A percentile compares a stretch with the other conserved stretches of the same genome.
These are phyloP conservation scores for Scutellaria baicalensis DNA, from an alignment of 257 asterid species.

Conservation along the genomic window DNA sequence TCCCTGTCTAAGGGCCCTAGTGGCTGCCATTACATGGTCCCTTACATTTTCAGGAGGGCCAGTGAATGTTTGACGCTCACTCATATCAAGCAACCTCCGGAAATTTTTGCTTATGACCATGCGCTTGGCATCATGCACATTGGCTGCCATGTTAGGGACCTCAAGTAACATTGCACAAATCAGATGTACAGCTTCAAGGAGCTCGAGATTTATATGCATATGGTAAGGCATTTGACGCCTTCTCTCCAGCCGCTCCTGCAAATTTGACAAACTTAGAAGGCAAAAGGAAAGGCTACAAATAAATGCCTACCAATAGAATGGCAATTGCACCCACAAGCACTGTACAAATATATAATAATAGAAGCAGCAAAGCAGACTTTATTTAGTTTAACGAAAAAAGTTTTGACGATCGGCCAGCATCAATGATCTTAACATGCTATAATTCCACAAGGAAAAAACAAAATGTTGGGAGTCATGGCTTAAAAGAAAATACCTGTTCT, in stretches of 20 bases:
- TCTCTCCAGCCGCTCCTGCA: conserved; percentile 85
- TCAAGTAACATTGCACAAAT: conserved; percentile 89
- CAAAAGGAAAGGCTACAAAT: neutral
- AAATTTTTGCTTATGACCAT: conserved; percentile 79
- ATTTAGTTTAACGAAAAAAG: neutral
- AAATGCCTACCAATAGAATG: neutral
- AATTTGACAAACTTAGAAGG: neutral
- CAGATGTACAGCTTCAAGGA: conserved; percentile 95
- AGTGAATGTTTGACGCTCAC: conserved; percentile 87
- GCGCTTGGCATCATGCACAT: conserved; percentile 72
- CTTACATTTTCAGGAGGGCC: conserved; percentile 97
- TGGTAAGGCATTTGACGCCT: conserved; percentile 99
- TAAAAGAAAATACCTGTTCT: conserved; percentile 60
- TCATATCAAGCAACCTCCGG: conserved; percentile 65
- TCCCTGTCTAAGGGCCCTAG: conserved; percentile 80
- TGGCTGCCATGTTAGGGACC: conserved; percentile 98
- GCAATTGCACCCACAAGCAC: neutral
- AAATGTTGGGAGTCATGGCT: neutral
- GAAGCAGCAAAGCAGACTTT: neutral
- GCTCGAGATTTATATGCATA: conserved; percentile 97
- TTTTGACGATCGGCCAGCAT: neutral
- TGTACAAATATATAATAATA: neutral
- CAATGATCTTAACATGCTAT: too few species aligned
- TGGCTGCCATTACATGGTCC: conserved; percentile 96
- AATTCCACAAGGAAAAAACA: neutral